Conservation (phyloP, 139 green algal species). For the Zygnema cylindricum region DNA sequence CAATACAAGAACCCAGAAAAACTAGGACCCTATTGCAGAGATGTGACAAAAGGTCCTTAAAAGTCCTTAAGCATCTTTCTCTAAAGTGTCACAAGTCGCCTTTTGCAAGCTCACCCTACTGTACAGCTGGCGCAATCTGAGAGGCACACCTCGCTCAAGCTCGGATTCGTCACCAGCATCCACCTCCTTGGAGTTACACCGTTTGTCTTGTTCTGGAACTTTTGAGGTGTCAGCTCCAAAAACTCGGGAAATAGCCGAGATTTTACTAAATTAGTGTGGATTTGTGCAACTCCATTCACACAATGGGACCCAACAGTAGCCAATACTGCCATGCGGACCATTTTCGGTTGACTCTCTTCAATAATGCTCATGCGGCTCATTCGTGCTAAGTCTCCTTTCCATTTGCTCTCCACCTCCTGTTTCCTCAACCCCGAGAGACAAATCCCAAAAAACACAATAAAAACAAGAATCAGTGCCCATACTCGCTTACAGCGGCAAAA, state of each 20-base stretch:
- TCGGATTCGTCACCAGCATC: constrained; percentile 73
- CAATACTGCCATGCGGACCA: constrained; percentile 97
- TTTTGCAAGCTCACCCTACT: constrained; percentile 7
- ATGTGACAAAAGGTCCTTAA: not conserved
- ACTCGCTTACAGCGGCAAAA: too few relatives aligned
- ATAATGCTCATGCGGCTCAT: constrained; percentile 94
- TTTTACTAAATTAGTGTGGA: constrained; percentile 93
- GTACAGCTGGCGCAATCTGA: not conserved
- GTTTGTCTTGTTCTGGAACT: constrained; percentile 99
- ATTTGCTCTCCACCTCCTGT: constrained; percentile 54
- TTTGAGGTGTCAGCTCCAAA: constrained; percentile 73
- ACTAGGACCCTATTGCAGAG: not conserved
- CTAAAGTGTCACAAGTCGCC: not conserved
- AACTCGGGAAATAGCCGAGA: constrained; percentile 78
- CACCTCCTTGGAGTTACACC: constrained; percentile 86
- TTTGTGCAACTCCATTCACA: constrained; percentile 96
- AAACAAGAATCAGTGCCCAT: too few relatives aligned
- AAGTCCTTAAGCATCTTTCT: not conserved
- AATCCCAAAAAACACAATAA: too few relatives aligned
- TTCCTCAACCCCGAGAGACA: too few relatives aligned
- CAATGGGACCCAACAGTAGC: constrained; percentile 82
- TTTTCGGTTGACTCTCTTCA: constrained; percentile 83
- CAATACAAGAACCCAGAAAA: not conserved
- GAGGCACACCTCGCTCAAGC: constrained; percentile 67
- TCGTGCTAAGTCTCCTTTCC: constrained; percentile 83